Evolutionary conservation across 2,329 filamentous ascomycete species (phyloP), one percentile per base, ranked within the genome.

Genomic region (Aspergillus japonicus): DNA sequence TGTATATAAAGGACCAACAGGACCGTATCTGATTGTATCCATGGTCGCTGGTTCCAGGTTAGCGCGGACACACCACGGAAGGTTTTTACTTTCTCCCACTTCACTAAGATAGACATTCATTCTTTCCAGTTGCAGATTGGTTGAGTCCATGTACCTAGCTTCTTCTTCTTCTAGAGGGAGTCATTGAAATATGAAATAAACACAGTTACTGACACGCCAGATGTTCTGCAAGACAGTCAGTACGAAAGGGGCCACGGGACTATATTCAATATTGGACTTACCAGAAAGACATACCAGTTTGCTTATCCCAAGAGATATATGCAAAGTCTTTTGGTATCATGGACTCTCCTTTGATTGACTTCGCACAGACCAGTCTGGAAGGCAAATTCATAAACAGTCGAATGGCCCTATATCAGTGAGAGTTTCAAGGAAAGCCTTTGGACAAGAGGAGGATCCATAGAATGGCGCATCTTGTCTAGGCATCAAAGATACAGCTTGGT

Each of bases 81-180:
- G 95, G 84, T 96, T 98, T 85, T 98, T 98, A 90, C 97, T 96
- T 79, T 90, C 89, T 67, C 91, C 92, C 67, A 90, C 88, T 85
- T 96, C 93, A 81, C 92, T 92, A 89, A 98, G 97, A 88, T 98
- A 97, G 81, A 98, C 94, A 81, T 93, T 99, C 93, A 99, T 96
- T 77, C 95, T 93, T 90, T 99, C 95, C 72, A 98, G 89, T 87
- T 99, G 95, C 79, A 98, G 92, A 82, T 98, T 95, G 48, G 94
- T 98, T 72, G 91, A 93, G 78, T 95, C 95, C 81, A 96, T 96
- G 89, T 98, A 98, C 73, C 91, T 94, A 72, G 74, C 64, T 50
- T 64, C 60, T 53, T 23, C 62, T 71, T 64, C 26, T 26, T 26
- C 26, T 2, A 23, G 2, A 23, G 67, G 47, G 39, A 57, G 44